These are phyloP conservation scores for Metarhizium anisopliae DNA, from an alignment of 2,329 filamentous ascomycete species.

Conservation along the genomic window DNA sequence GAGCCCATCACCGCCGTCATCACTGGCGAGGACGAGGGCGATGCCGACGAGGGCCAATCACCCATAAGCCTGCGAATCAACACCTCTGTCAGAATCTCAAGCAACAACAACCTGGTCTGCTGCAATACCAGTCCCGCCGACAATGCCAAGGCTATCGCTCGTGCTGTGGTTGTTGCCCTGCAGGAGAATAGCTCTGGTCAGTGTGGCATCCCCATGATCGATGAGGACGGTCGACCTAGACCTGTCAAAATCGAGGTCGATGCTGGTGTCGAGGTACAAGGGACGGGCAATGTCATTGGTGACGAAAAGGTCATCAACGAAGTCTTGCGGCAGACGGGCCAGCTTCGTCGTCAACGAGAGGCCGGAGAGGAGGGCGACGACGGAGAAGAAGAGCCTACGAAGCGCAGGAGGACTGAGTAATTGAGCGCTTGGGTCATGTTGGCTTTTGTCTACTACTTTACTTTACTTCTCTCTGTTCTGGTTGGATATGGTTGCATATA, in stretches of 20 bases:
- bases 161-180: constrained; percentile 35
- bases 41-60: constrained; percentile 17
- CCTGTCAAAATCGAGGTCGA: constrained; percentile 34
- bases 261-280: constrained; percentile 35
- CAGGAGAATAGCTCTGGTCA: constrained; percentile 29
- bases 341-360: constrained; percentile 12
- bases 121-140: constrained; percentile 28
- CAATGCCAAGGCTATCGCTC: constrained; percentile 33
- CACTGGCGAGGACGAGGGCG: constrained; percentile 12
- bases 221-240: constrained; percentile 32
- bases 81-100: constrained; percentile 35
- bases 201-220: constrained; percentile 36
- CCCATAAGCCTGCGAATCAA: constrained; percentile 39
- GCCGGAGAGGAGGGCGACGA: constrained; percentile 11
- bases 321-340: constrained; percentile 15
- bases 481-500: background rate
- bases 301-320: constrained; percentile 19
- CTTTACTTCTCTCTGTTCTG: background rate
- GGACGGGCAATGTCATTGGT: constrained; percentile 35
- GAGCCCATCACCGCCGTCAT: constrained; percentile 3
- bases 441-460: background rate
- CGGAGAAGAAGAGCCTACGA: constrained; percentile 6
- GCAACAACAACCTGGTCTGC: constrained; percentile 40
- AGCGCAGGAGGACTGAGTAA: constrained; percentile 4
- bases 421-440: background rate